Evolutionary conservation across 345 rosid genomes (phyloP), one percentile per base, ranked within the genome.

Genomic region (Theobroma cacao): DNA sequence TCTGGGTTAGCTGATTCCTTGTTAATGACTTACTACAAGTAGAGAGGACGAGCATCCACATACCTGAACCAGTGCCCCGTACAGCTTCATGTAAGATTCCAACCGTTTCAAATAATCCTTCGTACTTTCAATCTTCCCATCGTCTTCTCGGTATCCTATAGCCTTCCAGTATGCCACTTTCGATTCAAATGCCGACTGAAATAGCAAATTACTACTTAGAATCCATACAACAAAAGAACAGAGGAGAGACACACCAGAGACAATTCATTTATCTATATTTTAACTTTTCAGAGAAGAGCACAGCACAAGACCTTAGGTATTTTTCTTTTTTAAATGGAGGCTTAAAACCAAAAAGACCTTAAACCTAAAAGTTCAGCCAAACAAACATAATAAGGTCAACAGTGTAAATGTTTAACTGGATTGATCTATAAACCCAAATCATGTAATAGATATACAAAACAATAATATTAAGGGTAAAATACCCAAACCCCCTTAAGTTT

Each of bases 21-120:
- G 40, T 33, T 45, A 62, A 61, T 48, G 38, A 71, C 31, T 53
- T 24, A 10, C 28, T 17, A 61, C 7, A 66, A 3, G 81, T 86
- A 60, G 89, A 86, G 55, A 62, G 81, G 56, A 80, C 87, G 31
- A 67, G 74, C 45, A 41, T 41, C 6, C 80, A 59, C 83, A 80
- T 72, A 96, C 98, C 99, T 96, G 98, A 79, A 92, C 92, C 6
- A 96, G 86, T 76, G 99, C 95, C 28, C 94, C 99, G 77, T 96
- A 96, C 50, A 92, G 85, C 85, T 77, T 89, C 93, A 94, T 90
- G 86, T 86, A 90, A 68, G 91, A 90, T 81, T 84, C 87, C 73
- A 91, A 59, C 60, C 95, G 89, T 79, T 81, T 82, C 82, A 89
- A 65, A 80, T 84, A 89, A 77, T 88, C 86, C 7, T 69, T 26